phyloP scores from a whole-genome alignment of 768 basidiomycete genomes.

The Mrakia hoshinonis region DNA sequence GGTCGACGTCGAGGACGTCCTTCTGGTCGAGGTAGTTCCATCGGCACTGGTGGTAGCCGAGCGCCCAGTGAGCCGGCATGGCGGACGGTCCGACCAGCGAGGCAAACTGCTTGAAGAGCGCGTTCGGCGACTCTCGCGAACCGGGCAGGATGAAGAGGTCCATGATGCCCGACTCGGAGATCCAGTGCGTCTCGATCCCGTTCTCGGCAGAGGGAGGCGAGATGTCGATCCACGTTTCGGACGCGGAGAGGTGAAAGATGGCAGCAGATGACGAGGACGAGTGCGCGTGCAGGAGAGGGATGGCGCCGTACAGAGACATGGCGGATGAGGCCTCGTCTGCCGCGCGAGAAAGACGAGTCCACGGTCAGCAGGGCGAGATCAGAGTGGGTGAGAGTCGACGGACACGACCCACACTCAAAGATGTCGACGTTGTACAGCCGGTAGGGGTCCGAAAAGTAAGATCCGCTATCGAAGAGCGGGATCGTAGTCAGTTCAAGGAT shows the following conservation, averaged over 20 bases:
- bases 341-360: background rate
- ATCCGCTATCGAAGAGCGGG: conserved; percentile 47
- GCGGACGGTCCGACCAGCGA: conserved; percentile 73
- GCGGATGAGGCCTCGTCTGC: conserved; percentile 48
- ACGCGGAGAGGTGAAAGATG: conserved; percentile 74
- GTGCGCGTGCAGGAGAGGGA: conserved; percentile 90
- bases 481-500: background rate
- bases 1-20: conserved; percentile 76
- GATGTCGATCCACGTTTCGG: conserved; percentile 93
- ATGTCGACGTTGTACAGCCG: conserved; percentile 91
- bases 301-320: conserved; percentile 79
- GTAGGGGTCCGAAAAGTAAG: conserved; percentile 81
- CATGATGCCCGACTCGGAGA: conserved; percentile 92
- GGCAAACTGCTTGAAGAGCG: conserved; percentile 78
- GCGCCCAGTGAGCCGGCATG: conserved; percentile 81
- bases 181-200: conserved; percentile 66
- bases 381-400: conserved; percentile 31
- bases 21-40: conserved; percentile 95
- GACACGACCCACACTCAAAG: conserved; percentile 75
- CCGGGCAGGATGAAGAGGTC: conserved; percentile 91
- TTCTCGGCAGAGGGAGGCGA: conserved; percentile 47
- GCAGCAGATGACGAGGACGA: conserved; percentile 78
- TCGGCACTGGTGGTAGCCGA: conserved; percentile 93
- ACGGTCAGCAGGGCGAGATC: conserved; percentile 32
- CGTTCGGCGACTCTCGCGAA: conserved; percentile 55